Evolutionary conservation across 495 filamentous ascomycete species (phyloP).

Genomic region (Talaromyces trachyspermus): DNA sequence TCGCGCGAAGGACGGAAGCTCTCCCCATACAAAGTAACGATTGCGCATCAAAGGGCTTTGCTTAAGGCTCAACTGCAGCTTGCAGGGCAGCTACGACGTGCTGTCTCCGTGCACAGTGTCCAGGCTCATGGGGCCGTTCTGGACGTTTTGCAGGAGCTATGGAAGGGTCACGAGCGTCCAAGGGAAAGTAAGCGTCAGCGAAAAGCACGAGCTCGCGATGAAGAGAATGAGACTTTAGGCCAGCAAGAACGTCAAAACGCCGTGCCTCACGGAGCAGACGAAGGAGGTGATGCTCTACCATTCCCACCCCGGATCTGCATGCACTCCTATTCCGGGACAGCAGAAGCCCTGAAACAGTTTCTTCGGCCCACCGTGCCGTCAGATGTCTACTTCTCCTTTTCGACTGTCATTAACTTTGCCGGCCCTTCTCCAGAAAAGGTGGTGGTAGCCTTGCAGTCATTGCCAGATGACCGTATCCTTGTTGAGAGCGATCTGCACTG

Average conservation of each 20-base stretch:
- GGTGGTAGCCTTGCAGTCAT: constrained; percentile 57
- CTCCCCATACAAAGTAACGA: constrained; percentile 65
- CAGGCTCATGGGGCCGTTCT: constrained; percentile 80
- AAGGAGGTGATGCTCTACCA: constrained; percentile 35
- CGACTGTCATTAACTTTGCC: constrained; percentile 70
- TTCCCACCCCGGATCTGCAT: constrained; percentile 90
- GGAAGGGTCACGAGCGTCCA: constrained; percentile 74
- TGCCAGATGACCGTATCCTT: constrained; percentile 73
- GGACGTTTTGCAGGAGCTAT: constrained; percentile 65
- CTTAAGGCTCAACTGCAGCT: constrained; percentile 77
- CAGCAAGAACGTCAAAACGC: too few relatives aligned
- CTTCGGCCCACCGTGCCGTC: constrained; percentile 65
- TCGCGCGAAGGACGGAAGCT: constrained; percentile 72
- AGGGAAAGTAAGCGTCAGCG: constrained; percentile 57
- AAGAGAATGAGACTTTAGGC: constrained; percentile 24
- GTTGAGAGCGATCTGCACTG: constrained; percentile 87
- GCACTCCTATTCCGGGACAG: constrained; percentile 85
- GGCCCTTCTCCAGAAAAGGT: constrained; percentile 45
- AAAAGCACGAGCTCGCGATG: constrained; percentile 29
- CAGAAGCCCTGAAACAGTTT: constrained; percentile 71
- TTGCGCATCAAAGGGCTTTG: constrained; percentile 69
- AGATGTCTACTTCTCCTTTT: constrained; percentile 84
- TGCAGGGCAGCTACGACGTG: constrained; percentile 71
- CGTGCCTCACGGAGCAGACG: constrained; percentile 30
- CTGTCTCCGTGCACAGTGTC: constrained; percentile 87